Evolutionary conservation across 306 rosid species (phyloP), one percentile per base, ranked within the genome.

Genomic region (Casuarina cunninghamiana): DNA sequence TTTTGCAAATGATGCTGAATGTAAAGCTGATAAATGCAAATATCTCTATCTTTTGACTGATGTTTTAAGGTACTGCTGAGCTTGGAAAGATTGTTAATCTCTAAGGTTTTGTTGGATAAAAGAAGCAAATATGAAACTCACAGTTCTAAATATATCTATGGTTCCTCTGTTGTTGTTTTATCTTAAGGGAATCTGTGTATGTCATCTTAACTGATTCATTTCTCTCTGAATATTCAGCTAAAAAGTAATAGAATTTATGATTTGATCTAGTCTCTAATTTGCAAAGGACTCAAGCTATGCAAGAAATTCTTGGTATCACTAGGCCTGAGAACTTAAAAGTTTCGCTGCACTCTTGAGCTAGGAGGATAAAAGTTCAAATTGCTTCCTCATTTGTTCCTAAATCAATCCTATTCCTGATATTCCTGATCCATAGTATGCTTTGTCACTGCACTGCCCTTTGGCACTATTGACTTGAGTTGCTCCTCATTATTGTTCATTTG

Each of bases 331-430:
- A 63, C 38, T 63, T 16, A 63, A 39, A 60, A 21, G 67, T 32
- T 60, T 35, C 3, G 13, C 69, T 62, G 69, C 69, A 62, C 44
- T 62, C 69, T 62, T 12, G 44, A 13, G 4, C 69, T 62, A 44
- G 13, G 35, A 15, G 69, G 19, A 62, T 32, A 62, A 62, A 37
- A 8, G 44, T 62, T 62, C 13, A 38, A 38, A 62, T 62, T 5
- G 13, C 17, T 5, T 37, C 8, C 8, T 2, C 42, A 12, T 37
- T 37, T 43, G 26, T 62, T 62, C 37, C 16, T 37, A 62, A 62
- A 62, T 62, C 69, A 62, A 38, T 37, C 69, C 42, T 62, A 62
- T 62, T 62, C 42, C 69, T 62, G 69, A 37, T 38, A 21, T 21
- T 21, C 26, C 26, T 21, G 26, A 21, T 21, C 44, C 10, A 12